These are phyloP conservation scores for Schrenkiella parvula DNA, from an alignment of 345 rosid genomes.

Conservation along the genomic window DNA sequence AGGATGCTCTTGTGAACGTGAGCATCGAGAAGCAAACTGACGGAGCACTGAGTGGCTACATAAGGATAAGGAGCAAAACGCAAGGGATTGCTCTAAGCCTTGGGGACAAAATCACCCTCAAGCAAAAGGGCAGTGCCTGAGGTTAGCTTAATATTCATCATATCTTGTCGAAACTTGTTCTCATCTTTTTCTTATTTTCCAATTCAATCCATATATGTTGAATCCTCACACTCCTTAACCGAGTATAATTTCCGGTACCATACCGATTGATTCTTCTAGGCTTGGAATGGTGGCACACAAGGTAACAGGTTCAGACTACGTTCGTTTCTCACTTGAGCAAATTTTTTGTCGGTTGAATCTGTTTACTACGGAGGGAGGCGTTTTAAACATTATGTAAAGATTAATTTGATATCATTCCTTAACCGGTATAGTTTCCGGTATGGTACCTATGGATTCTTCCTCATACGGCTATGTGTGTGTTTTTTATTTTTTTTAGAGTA, in stretches of 20 bases:
- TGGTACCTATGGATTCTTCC: conserved; percentile 20
- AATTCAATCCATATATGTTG: background rate
- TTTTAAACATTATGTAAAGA: conserved; percentile 27
- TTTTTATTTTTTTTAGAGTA: background rate
- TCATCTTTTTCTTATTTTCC: background rate
- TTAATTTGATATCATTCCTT: conserved; percentile 7
- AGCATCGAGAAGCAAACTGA: conserved; percentile 74
- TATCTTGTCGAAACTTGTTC: background rate
- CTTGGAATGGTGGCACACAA: background rate
- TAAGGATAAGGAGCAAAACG: conserved; percentile 88
- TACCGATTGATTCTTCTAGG: conserved; percentile 1
- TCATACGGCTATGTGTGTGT: conserved; percentile 1
- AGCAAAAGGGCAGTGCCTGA: conserved; percentile 37
- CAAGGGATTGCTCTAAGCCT: conserved; percentile 80
- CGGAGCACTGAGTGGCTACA: conserved; percentile 74
- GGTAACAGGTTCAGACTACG: conserved; percentile 15
- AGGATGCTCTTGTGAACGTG: conserved; percentile 78
- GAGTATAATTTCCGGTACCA: background rate
- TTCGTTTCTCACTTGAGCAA: conserved; percentile 12
- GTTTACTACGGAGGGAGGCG: conserved; percentile 17
- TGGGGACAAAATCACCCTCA: conserved; percentile 40
- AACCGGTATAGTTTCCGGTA: conserved; percentile 22
- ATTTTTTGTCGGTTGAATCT: conserved; percentile 9
- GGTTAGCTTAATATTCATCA: conserved; percentile 6
- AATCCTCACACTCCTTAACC: background rate